Conservation (phyloP, 257 asterid genomes). For the Rauvolfia tetraphylla region DNA sequence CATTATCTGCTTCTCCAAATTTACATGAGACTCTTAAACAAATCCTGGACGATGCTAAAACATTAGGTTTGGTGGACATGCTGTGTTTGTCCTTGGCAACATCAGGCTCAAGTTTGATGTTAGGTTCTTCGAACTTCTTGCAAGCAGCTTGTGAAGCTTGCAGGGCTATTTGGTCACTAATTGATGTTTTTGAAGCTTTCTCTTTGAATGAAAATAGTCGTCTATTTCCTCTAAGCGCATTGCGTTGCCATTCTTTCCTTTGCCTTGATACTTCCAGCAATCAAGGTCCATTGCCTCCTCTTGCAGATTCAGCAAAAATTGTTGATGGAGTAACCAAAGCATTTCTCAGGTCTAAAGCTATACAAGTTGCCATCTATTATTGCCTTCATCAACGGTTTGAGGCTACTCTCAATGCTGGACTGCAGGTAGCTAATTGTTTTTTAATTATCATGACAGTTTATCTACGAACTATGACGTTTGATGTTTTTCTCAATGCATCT, state of each 20-base stretch:
- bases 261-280: slow-evolving; percentile 53
- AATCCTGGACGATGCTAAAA: slow-evolving; percentile 64
- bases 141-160: slow-evolving; percentile 97
- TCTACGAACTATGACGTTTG: too few relatives aligned
- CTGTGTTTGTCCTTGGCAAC: slow-evolving; percentile 79
- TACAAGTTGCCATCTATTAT: slow-evolving; percentile 78
- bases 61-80: slow-evolving; percentile 55
- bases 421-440: slow-evolving; percentile 54
- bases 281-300: slow-evolving; percentile 39
- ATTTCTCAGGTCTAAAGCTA: slow-evolving; percentile 77
- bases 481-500: too few relatives aligned
- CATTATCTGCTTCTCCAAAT: slow-evolving; percentile 37
- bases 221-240: slow-evolving; percentile 61
- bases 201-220: slow-evolving; percentile 38
- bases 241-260: slow-evolving; percentile 47
- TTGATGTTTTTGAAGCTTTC: slow-evolving; percentile 69
- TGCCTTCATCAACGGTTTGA: slow-evolving; percentile 91
- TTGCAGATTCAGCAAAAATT: slow-evolving; percentile 46
- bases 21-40: slow-evolving; percentile 49
- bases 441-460: background rate
- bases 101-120: slow-evolving; percentile 76
- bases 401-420: slow-evolving; percentile 57
- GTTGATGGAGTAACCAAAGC: slow-evolving; percentile 63
- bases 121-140: slow-evolving; percentile 80
- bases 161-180: slow-evolving; percentile 75